Percentiles rank a stretch among this genome's conserved stretches.
These are phyloP conservation scores for Oryza brachyantha DNA, from an alignment of 176 grass and related monocot genomes.

Conservation along the genomic window DNA sequence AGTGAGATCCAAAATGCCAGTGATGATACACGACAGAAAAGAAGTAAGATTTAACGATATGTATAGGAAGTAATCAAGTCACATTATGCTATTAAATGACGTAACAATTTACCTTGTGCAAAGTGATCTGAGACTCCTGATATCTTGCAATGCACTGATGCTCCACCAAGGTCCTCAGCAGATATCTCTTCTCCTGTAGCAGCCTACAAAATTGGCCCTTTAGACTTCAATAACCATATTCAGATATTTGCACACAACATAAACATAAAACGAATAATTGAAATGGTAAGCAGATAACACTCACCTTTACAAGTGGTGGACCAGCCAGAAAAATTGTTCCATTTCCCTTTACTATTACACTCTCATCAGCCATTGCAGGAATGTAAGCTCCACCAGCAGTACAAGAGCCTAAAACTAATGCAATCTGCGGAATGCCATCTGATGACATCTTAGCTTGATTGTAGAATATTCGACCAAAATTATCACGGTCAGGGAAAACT, in stretches of 20 bases:
- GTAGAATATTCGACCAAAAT: constrained; percentile 99
- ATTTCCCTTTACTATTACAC: constrained; percentile 91
- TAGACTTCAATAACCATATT: constrained; percentile 33
- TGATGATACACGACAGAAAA: not conserved
- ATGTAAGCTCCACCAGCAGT: constrained; percentile 99
- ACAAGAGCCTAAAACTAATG: constrained; percentile 91
- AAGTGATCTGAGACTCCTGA: constrained; percentile 96
- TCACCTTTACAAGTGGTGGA: constrained; percentile 97
- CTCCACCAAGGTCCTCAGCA: constrained; percentile 97
- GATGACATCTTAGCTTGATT: constrained; percentile 98
- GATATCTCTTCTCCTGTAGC: constrained; percentile 97
- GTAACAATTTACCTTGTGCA: constrained; percentile 66
- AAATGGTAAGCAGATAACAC: constrained; percentile 16
- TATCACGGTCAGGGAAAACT: constrained; percentile 93
- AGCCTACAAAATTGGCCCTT: constrained; percentile 62
- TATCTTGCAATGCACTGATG: constrained; percentile 91
- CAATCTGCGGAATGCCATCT: constrained; percentile 89
- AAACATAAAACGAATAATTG: constrained; percentile 4
- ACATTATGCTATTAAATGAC: not conserved
- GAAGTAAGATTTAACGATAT: not conserved
- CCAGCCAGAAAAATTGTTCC: constrained; percentile 97
- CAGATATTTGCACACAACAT: constrained; percentile 1
- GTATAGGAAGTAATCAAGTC: not conserved
- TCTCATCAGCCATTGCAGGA: constrained; percentile 99
- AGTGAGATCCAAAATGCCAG: not conserved